These are phyloP conservation scores for Rhamnella rubrinervis DNA, from an alignment of 331 rosid species.

Conservation along the genomic window DNA sequence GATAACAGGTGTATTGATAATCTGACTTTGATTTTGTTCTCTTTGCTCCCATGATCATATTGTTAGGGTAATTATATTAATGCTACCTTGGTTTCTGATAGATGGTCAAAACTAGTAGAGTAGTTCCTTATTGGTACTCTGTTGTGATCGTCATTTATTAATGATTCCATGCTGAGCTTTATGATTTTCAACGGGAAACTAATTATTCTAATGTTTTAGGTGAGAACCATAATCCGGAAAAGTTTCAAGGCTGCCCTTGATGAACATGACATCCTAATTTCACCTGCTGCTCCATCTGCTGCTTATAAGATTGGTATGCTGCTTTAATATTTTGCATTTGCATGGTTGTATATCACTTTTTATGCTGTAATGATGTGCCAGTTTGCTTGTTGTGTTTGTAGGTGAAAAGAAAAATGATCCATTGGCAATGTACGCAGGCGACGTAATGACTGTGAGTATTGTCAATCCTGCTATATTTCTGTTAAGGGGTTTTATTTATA, in stretches of 20 bases:
- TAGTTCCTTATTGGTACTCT: background rate
- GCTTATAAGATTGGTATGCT: constrained; percentile 87
- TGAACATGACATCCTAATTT: constrained; percentile 81
- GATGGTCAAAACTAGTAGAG: background rate
- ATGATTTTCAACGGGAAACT: constrained; percentile 23
- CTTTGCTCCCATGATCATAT: too few relatives aligned
- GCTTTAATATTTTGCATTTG: constrained; percentile 21
- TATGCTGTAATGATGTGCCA: constrained; percentile 10
- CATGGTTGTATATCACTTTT: background rate
- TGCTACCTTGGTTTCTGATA: background rate
- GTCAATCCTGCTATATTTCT: background rate
- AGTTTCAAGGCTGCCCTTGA: constrained; percentile 82
- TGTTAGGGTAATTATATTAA: background rate
- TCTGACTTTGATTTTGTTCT: background rate
- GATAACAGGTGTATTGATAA: background rate
- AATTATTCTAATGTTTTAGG: constrained; percentile 50
- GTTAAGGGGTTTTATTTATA: background rate
- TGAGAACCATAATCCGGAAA: constrained; percentile 82
- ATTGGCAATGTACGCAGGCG: constrained; percentile 95
- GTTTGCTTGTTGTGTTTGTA: constrained; percentile 33
- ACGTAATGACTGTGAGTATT: constrained; percentile 93
- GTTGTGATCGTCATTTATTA: background rate
- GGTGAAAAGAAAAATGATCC: constrained; percentile 96
- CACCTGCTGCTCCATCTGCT: constrained; percentile 95
- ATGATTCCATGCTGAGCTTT: constrained; percentile 13